Evolutionary conservation across 2,329 filamentous ascomycete genomes (phyloP).

Genomic region (Pseudogymnoascus sp.): DNA sequence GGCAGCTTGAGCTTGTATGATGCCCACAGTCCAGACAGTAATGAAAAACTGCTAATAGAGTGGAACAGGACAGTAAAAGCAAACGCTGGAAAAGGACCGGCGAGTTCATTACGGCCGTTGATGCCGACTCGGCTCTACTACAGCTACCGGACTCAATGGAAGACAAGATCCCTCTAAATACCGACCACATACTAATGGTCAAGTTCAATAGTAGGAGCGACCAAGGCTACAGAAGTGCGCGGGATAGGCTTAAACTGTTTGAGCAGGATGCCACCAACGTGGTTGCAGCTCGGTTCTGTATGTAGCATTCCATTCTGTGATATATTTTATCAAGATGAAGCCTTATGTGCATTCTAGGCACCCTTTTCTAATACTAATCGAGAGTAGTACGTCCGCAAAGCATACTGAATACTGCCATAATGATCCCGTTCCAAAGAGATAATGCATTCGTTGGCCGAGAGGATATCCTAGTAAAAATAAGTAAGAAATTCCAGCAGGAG

Average conservation of each 20-base stretch:
- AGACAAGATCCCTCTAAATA: slow-evolving; percentile 19
- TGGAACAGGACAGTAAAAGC: slow-evolving; percentile 8
- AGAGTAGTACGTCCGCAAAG: neutral
- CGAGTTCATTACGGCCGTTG: slow-evolving; percentile 14
- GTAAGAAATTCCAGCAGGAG: slow-evolving; percentile 4
- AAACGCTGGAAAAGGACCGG: slow-evolving; percentile 10
- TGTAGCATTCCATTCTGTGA: neutral
- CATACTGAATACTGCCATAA: slow-evolving; percentile 7
- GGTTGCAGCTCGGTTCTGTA: slow-evolving; percentile 13
- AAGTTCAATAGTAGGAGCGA: slow-evolving; percentile 20
- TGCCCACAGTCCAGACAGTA: neutral
- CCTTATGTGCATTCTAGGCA: neutral
- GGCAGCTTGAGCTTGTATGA: slow-evolving; percentile 19
- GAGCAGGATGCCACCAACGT: slow-evolving; percentile 12
- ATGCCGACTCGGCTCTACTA: slow-evolving; percentile 18
- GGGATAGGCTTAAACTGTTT: slow-evolving; percentile 14
- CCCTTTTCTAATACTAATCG: neutral
- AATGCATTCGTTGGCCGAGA: slow-evolving; percentile 15
- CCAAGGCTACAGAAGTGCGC: slow-evolving; percentile 13
- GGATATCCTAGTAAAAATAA: slow-evolving; percentile 11
- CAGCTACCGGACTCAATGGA: slow-evolving; percentile 22
- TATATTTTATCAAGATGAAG: neutral
- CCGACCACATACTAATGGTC: slow-evolving; percentile 24
- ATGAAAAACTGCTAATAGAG: neutral
- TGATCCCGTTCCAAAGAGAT: slow-evolving; percentile 16